Evolutionary conservation across 495 filamentous ascomycete genomes (phyloP).

Genomic region (Recurvomyces mirabilis): DNA sequence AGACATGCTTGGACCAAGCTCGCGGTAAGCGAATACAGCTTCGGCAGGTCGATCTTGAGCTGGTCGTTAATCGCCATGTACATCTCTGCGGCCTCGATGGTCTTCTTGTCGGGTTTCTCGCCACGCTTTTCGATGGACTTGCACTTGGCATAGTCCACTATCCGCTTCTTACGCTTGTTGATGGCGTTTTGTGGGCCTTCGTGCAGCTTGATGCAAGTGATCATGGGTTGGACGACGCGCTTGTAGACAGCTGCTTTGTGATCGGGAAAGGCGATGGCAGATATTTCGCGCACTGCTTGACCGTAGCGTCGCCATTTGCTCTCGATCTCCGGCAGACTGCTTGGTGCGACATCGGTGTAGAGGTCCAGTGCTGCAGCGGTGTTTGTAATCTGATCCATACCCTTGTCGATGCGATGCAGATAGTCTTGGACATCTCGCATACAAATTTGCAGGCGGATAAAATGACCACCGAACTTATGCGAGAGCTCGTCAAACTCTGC

Average conservation of each 20-base stretch:
- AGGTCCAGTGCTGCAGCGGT: conserved; percentile 60
- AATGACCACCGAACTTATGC: conserved; percentile 75
- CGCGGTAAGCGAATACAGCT: conserved; percentile 66
- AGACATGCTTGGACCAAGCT: conserved; percentile 70
- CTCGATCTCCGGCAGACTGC: conserved; percentile 69
- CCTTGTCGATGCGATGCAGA: conserved; percentile 53
- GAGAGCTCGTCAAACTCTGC: conserved; percentile 62
- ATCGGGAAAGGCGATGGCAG: conserved; percentile 63
- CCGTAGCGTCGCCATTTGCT: conserved; percentile 84
- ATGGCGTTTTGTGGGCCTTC: conserved; percentile 74
- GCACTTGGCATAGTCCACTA: conserved; percentile 76
- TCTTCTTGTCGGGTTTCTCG: conserved; percentile 73
- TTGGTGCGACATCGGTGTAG: conserved; percentile 45
- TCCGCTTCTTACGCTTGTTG: conserved; percentile 81
- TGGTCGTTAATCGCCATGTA: conserved; percentile 85
- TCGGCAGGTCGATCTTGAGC: conserved; percentile 82
- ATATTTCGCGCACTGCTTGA: conserved; percentile 67
- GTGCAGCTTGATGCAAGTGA: conserved; percentile 66
- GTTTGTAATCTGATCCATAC: conserved; percentile 61
- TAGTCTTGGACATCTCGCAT: conserved; percentile 85
- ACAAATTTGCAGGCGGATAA: conserved; percentile 77
- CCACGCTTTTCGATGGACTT: conserved; percentile 64
- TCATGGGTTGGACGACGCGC: conserved; percentile 78
- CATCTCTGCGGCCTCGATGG: conserved; percentile 67
- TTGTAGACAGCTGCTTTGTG: conserved; percentile 72